phyloP scores from a whole-genome alignment of 345 rosid genomes.

The Draba incana region DNA sequence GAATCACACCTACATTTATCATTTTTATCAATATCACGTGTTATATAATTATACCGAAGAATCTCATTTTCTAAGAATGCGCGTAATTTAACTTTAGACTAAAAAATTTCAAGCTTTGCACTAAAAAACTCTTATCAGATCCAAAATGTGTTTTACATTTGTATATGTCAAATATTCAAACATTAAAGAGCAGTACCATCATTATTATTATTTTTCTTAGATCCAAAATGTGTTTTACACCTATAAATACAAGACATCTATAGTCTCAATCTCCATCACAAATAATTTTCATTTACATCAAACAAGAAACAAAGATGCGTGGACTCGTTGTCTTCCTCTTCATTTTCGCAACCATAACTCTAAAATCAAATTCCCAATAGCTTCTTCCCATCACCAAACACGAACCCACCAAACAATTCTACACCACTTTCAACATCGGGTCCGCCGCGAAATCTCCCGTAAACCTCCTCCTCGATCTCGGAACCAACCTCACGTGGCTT shows the following conservation, averaged over 20 bases:
- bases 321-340: background rate
- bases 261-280: slow-evolving; percentile 9
- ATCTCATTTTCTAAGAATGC: background rate
- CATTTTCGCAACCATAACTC: slow-evolving; percentile 11
- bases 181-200: too few species aligned
- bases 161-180: too few species aligned
- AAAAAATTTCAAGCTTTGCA: background rate
- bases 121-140: background rate
- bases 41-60: background rate
- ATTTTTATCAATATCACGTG: background rate
- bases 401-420: slow-evolving; percentile 45
- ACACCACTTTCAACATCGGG: slow-evolving; percentile 44
- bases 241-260: slow-evolving; percentile 10
- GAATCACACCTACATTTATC: too few species aligned
- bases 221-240: background rate
- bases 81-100: background rate
- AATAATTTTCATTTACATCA: slow-evolving; percentile 7
- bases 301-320: slow-evolving; percentile 5
- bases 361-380: slow-evolving; percentile 7
- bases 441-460: slow-evolving; percentile 32
- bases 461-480: slow-evolving; percentile 38
- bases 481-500: slow-evolving; percentile 32
- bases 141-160: too few species aligned
- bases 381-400: slow-evolving; percentile 51
- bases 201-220: background rate